phyloP scores from a whole-genome alignment of 495 filamentous ascomycete genomes.

The Penicillium ochrochloron region DNA sequence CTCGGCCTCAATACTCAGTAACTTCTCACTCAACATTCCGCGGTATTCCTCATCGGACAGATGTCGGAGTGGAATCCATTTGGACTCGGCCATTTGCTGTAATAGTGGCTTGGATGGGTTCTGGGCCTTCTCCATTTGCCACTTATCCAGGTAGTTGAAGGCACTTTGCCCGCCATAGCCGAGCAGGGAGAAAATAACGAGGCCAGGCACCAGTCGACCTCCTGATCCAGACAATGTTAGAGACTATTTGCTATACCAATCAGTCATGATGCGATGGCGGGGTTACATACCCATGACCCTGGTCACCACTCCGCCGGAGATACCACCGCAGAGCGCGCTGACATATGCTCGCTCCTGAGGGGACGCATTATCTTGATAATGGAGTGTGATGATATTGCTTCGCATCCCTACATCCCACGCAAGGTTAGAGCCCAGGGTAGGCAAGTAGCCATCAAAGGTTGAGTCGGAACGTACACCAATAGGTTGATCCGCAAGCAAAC shows the following conservation, averaged over 20 bases:
- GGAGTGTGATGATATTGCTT: constrained; percentile 45
- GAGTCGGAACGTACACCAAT: constrained; percentile 63
- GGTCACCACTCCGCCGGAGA: constrained; percentile 67
- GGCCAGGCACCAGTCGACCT: constrained; percentile 60
- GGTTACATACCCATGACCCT: constrained; percentile 63
- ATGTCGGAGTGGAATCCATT: constrained; percentile 80
- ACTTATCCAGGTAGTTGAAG: constrained; percentile 59
- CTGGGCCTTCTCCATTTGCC: constrained; percentile 45
- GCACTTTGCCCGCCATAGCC: constrained; percentile 63
- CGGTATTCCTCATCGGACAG: constrained; percentile 82
- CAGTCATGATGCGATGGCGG: background rate
- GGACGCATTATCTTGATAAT: constrained; percentile 54
- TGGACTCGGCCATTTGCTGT: constrained; percentile 61
- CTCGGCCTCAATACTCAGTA: constrained; percentile 79
- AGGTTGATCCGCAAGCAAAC: constrained; percentile 75
- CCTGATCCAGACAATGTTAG: constrained; percentile 28
- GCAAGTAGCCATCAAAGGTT: constrained; percentile 9
- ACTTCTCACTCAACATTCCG: constrained; percentile 72
- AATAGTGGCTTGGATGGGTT: constrained; percentile 46
- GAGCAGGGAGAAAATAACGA: constrained; percentile 65
- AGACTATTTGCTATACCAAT: background rate
- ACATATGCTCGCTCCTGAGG: constrained; percentile 61
- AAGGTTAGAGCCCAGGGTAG: constrained; percentile 16
- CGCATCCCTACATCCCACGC: constrained; percentile 38
- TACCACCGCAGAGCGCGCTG: constrained; percentile 69